These are phyloP conservation scores for Testicularia cyperi DNA, from an alignment of 1,284 basidiomycete species.

Conservation along the genomic window DNA sequence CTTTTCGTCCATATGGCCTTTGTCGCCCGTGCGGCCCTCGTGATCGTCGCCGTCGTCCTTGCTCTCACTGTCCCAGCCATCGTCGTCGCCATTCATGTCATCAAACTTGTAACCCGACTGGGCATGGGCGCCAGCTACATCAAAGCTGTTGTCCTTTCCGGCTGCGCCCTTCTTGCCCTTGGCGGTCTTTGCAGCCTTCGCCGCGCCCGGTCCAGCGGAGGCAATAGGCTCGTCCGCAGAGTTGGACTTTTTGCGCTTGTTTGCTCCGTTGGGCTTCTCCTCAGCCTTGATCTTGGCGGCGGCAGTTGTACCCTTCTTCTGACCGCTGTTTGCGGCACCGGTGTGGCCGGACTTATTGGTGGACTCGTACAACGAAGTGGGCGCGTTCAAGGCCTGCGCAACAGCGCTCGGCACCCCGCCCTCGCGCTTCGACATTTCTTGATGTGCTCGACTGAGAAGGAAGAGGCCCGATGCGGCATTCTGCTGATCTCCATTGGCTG, in stretches of 20 bases:
- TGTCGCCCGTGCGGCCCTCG: constrained; percentile 47
- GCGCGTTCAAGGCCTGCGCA: constrained; percentile 5
- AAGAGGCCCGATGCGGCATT: constrained; percentile 70
- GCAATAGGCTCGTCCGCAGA: constrained; percentile 12
- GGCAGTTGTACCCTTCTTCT: constrained; percentile 5
- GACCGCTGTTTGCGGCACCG: too few relatives aligned
- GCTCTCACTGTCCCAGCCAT: constrained; percentile 29
- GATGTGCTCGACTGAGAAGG: constrained; percentile 86
- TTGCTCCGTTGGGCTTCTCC: constrained; percentile 16
- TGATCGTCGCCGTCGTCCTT: constrained; percentile 3
- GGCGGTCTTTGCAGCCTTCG: constrained; percentile 39
- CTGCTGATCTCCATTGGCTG: constrained; percentile 29
- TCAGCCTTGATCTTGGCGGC: constrained; percentile 7
- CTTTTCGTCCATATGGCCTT: constrained; percentile 60
- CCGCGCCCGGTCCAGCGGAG: background rate
- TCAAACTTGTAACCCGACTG: constrained; percentile 43
- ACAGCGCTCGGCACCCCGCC: constrained; percentile 64
- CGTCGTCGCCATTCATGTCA: constrained; percentile 60
- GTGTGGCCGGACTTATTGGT: constrained; percentile 11
- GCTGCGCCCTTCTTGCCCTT: constrained; percentile 61
- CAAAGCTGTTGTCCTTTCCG: constrained; percentile 40
- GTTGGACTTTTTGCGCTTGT: constrained; percentile 47
- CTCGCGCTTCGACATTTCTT: constrained; percentile 92
- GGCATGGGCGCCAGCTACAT: constrained; percentile 44
- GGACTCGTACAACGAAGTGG: constrained; percentile 31